phyloP scores from a whole-genome alignment of 768 basidiomycete species.

The Leccinum subgranulosum region DNA sequence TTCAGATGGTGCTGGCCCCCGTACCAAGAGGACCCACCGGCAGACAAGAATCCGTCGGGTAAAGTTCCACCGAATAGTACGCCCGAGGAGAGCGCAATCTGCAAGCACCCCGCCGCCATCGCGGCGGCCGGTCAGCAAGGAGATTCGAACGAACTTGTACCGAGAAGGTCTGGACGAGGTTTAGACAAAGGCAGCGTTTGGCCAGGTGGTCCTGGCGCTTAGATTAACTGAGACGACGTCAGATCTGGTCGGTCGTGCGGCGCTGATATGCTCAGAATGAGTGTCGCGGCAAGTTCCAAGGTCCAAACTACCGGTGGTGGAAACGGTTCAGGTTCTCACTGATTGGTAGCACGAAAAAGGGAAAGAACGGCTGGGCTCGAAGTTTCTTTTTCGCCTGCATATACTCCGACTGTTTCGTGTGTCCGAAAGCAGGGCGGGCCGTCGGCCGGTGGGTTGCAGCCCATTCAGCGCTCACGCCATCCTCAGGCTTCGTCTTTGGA shows the following conservation, averaged over 20 bases:
- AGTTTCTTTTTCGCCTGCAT: not conserved
- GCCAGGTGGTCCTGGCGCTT: not conserved
- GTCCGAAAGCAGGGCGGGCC: slow-evolving; percentile 2
- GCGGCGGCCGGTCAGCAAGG: slow-evolving; percentile 20
- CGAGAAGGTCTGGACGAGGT: slow-evolving; percentile 4
- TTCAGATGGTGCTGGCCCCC: slow-evolving; percentile 5
- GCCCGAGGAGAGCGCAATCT: slow-evolving; percentile 19
- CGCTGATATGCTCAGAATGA: not conserved
- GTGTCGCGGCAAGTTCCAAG: not conserved
- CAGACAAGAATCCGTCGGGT: not conserved
- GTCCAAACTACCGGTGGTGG: not conserved
- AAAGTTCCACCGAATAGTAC: slow-evolving; percentile 19
- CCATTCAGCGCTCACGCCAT: not conserved
- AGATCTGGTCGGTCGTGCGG: slow-evolving; percentile 11
- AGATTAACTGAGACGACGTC: slow-evolving; percentile 17
- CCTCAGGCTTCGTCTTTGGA: not conserved
- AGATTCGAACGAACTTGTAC: slow-evolving; percentile 13
- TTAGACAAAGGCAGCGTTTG: not conserved
- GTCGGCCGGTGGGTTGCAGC: slow-evolving; percentile 15
- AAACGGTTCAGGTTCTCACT: not conserved
- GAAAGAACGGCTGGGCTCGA: not conserved
- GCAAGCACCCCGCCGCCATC: slow-evolving; percentile 22
- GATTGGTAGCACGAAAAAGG: slow-evolving; percentile 16
- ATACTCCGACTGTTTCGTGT: slow-evolving; percentile 1
- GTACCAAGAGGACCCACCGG: slow-evolving; percentile 6